Evolutionary conservation across 805 yeast species (phyloP), one percentile per base, ranked within the genome.

Genomic region (Saccharomycopsis sp.): DNA sequence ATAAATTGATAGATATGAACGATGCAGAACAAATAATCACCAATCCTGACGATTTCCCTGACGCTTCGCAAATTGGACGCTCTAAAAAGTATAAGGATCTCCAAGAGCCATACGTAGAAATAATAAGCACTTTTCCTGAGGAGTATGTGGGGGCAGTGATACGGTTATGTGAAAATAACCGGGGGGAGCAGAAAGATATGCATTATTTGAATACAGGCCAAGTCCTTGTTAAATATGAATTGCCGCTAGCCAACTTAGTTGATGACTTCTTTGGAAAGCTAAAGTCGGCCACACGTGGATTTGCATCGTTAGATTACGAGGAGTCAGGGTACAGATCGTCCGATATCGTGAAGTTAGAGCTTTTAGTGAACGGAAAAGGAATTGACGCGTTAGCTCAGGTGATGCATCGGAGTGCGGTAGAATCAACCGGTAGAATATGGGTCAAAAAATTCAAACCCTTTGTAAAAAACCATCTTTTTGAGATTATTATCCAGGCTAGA

Each of bases 181-280:
- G 98, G 62, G 99, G 97, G 2, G 75, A 79, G 35, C 97, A 93
- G 68, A 78, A 80, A 54, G 97, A 89, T 52, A 72, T 93, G 34
- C 86, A 86, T 58, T 90, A 87, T 66, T 70, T 90, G 50, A 80
- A 84, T 23, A 83, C 89, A 1, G 93, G 91, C 1, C 97, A 93
- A 71, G 93, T 89, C 0, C 71, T 89, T 57, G 70, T 92, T 64
- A 86, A 84, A 65, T 94, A 91, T 70, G 82, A 84, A 59, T 72
- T 93, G 3, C 98, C 99, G 1, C 77, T 94, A 55, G 87, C 96
- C 0, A 96, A 90, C 67, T 74, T 93, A 41, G 97, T 94, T 3
- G 97, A 93, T 68, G 97, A 94, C 72, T 93, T 93, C 70, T 92
- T 94, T 71, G 98, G 98, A 1, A 89, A 88, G 69, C 76, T 93